Evolutionary conservation across 345 rosid genomes (phyloP), one percentile per base, ranked within the genome.

Genomic region (Euphorbia peplus): DNA sequence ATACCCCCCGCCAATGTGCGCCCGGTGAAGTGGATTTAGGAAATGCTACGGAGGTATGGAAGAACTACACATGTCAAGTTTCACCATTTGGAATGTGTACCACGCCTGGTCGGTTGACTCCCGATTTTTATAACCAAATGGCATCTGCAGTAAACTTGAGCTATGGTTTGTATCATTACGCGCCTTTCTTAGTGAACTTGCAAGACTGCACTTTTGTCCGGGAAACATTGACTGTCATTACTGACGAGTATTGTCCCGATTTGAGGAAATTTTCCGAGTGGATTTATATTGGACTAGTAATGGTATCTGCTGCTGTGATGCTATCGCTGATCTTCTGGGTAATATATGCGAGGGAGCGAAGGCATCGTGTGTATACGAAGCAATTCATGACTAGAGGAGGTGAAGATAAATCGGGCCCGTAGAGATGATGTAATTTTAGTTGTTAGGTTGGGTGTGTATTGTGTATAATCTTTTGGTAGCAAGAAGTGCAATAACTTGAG

Each of bases 241-340:
- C 73, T 32, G 41, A 25, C 10, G 61, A 72, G 3, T 79, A 95
- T 69, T 95, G 99, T 51, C 96, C 97, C 0, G 78, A 86, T 6
- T 80, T 95, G 69, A 74, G 81, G 59, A 77, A 71, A 55, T 84
- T 88, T 66, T 81, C 91, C 0, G 19, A 63, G 65, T 91, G 96
- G 98, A 85, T 95, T 64, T 95, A 91, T 71, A 64, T 84, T 21
- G 99, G 97, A 37, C 78, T 90, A 53, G 86, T 95, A 22, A 22
- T 88, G 55, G 96, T 90, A 12, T 88, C 99, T 7, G 83, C 82
- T 5, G 91, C 92, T 4, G 98, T 91, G 37, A 91, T 95, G 99
- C 78, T 88, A 30, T 95, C 98, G 18, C 63, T 95, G 69, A 84
- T 95, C 75, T 91, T 95, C 82, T 95, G 98, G 98, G 88, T 95